Conservation (phyloP, 108 stramenopile genomes). For the Cyclotella distinguenda region DNA sequence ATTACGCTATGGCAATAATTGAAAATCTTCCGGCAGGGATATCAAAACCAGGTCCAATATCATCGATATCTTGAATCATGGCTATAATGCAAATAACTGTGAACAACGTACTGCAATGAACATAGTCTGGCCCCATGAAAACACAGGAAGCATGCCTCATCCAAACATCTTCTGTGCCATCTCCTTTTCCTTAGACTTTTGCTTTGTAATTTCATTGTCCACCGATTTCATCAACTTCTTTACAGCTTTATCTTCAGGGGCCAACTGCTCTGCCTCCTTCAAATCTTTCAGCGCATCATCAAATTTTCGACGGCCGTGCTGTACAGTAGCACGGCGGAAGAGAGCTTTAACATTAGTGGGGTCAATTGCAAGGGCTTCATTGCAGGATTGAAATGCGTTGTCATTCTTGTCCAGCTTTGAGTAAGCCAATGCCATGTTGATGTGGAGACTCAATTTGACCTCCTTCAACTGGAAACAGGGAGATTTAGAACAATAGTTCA, state of each 20-base stretch:
- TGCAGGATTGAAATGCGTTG: conserved; percentile 48
- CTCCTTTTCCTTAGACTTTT: conserved; percentile 60
- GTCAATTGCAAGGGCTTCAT: conserved; percentile 54
- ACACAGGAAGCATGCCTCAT: conserved; percentile 6
- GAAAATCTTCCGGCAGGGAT: too few species aligned
- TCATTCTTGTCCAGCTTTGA: conserved; percentile 54
- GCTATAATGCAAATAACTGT: too few species aligned
- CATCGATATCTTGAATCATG: too few species aligned
- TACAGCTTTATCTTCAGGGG: conserved; percentile 59
- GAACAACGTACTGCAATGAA: too few species aligned
- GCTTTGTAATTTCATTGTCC: conserved; percentile 48
- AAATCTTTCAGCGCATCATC: conserved; percentile 55
- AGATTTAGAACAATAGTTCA: background rate
- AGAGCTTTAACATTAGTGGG: conserved; percentile 48
- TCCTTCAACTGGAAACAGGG: conserved; percentile 13
- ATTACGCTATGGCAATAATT: too few species aligned
- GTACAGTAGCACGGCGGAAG: conserved; percentile 55
- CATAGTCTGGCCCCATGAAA: too few species aligned
- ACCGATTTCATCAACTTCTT: conserved; percentile 45
- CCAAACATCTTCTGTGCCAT: conserved; percentile 70
- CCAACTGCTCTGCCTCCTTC: conserved; percentile 37
- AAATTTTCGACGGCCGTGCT: conserved; percentile 54
- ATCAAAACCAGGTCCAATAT: too few species aligned
- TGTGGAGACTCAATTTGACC: conserved; percentile 46
- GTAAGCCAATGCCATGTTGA: conserved; percentile 57